Percentiles rank a stretch among this genome's conserved stretches.
Evolutionary conservation across 1,284 basidiomycete species (phyloP).

Genomic region (Cutaneotrichosporon cyanovorans): DNA sequence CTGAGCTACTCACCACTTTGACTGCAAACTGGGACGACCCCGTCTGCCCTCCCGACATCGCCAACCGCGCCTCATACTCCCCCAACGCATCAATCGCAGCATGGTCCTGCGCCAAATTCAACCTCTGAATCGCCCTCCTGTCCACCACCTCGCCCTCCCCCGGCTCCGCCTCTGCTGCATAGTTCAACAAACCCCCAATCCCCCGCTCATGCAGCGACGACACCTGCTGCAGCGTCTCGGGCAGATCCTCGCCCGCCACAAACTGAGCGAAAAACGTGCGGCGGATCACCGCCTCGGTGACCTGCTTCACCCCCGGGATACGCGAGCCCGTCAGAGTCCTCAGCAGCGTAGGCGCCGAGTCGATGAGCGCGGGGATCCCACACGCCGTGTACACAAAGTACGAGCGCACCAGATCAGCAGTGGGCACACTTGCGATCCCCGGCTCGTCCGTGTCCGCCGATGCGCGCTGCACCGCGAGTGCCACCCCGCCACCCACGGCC

Average conservation of each 20-base stretch:
- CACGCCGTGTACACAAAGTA: constrained; percentile 76
- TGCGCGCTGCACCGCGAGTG: no score
- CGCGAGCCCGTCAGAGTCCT: constrained; percentile 50
- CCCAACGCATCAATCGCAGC: constrained; percentile 64
- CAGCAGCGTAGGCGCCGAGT: constrained; percentile 67
- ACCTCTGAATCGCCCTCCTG: not conserved
- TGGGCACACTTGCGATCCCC: constrained; percentile 15
- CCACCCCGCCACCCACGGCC: no score
- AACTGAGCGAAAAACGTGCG: constrained; percentile 79
- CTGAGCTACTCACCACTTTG: constrained; percentile 56
- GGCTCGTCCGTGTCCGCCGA: not conserved
- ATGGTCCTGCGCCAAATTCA: constrained; percentile 55
- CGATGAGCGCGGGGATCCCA: constrained; percentile 67
- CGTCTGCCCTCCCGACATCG: constrained; percentile 24
- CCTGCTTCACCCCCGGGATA: constrained; percentile 59
- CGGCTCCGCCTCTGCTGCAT: constrained; percentile 1
- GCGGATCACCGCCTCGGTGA: constrained; percentile 66
- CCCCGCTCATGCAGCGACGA: not conserved
- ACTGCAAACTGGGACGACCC: constrained; percentile 72
- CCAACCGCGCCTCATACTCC: constrained; percentile 59
- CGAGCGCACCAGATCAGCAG: constrained; percentile 53
- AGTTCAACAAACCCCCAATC: constrained; percentile 1
- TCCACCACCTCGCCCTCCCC: not conserved
- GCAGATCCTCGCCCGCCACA: constrained; percentile 76
- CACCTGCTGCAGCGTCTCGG: constrained; percentile 39